Evolutionary conservation across 371 early-diverging fungal genomes (phyloP).

Genomic region (Rhizopus microsporus): DNA sequence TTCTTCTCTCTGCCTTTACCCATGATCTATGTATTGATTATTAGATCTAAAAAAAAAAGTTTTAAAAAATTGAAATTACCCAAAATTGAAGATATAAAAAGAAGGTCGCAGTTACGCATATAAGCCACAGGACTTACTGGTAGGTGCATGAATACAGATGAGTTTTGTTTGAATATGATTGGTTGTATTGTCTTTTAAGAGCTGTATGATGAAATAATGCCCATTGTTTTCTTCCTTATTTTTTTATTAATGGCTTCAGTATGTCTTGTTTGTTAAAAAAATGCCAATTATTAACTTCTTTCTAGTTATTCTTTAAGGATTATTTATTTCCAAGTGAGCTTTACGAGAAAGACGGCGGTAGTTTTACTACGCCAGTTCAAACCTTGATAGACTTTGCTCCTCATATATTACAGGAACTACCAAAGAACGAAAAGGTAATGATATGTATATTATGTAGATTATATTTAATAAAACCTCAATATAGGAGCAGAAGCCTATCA

Average conservation of each 20-base stretch:
- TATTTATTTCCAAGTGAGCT: slow-evolving; percentile 59
- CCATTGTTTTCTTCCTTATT: neutral
- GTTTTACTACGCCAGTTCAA: slow-evolving; percentile 54
- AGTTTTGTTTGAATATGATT: too few species aligned
- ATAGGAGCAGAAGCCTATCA: slow-evolving; percentile 27
- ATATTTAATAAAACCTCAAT: neutral
- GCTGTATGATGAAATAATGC: too few species aligned
- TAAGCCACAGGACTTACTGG: neutral
- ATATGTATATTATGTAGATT: neutral
- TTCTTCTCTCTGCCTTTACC: slow-evolving; percentile 53
- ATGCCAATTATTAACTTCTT: neutral
- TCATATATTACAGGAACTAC: slow-evolving; percentile 55
- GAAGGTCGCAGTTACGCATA: slow-evolving; percentile 1
- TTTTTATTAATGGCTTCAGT: slow-evolving; percentile 13
- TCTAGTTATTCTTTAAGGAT: slow-evolving; percentile 54
- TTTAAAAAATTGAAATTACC: neutral
- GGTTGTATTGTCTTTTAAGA: too few species aligned
- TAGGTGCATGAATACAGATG: too few species aligned
- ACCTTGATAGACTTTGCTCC: slow-evolving; percentile 58
- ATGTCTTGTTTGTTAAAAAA: neutral
- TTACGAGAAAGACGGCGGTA: slow-evolving; percentile 47
- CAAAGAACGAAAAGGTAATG: slow-evolving; percentile 37
- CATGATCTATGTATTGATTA: slow-evolving; percentile 23
- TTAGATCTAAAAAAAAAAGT: slow-evolving; percentile 3
- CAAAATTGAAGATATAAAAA: neutral